Percentiles rank a stretch among this genome's conserved stretches.
Evolutionary conservation across 768 basidiomycete species (phyloP).

Genomic region (Kwoniella mangroviensis): DNA sequence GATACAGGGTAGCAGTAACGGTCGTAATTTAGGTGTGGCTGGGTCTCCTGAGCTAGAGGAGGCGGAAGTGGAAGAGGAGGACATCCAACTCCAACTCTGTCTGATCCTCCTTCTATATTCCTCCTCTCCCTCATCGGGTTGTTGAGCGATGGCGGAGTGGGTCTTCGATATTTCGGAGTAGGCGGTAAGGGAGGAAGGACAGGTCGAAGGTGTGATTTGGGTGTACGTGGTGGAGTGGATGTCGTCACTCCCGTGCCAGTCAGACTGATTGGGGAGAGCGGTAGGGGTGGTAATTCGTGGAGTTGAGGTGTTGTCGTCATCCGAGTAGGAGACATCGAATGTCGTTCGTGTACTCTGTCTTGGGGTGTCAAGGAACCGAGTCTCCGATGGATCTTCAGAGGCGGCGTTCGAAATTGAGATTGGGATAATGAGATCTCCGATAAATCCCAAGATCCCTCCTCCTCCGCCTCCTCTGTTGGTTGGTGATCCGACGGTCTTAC

Average conservation of each 20-base stretch:
- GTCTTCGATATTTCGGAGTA: constrained; percentile 20
- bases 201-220: constrained; percentile 6
- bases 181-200: constrained; percentile 12
- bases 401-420: constrained; percentile 18
- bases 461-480: background rate
- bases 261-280: background rate
- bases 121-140: constrained; percentile 2
- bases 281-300: constrained; percentile 2
- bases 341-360: background rate
- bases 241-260: background rate
- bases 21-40: constrained; percentile 24
- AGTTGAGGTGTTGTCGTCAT: constrained; percentile 5
- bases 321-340: background rate
- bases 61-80: background rate
- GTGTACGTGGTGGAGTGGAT: constrained; percentile 4
- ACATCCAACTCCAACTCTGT: constrained; percentile 12
- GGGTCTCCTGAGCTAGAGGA: background rate
- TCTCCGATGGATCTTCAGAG: constrained; percentile 5
- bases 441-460: constrained; percentile 26
- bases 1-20: constrained; percentile 19
- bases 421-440: constrained; percentile 36
- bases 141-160: constrained; percentile 11
- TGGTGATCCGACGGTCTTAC: constrained; percentile 5
- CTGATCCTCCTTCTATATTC: constrained; percentile 7
- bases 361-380: constrained; percentile 1